Conservation (phyloP, 306 rosid species). For the Oxytropis ochrocephala region DNA sequence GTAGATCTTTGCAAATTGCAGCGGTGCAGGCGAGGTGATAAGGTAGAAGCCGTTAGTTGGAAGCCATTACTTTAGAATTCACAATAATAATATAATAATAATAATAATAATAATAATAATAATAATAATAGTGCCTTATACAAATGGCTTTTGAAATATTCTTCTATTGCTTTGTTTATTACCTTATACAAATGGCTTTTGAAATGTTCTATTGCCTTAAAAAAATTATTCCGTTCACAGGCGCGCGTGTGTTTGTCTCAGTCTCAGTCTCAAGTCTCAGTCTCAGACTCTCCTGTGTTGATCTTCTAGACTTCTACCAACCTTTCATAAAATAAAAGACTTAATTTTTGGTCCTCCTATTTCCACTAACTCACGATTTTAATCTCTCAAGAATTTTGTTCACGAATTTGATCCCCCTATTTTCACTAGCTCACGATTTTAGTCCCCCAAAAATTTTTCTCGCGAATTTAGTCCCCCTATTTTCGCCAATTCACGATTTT, state of each 20-base stretch:
- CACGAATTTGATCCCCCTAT: too few species aligned
- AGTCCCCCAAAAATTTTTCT: too few species aligned
- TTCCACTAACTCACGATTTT: too few species aligned
- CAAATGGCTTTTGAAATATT: constrained; percentile 12
- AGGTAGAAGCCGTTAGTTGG: constrained; percentile 16
- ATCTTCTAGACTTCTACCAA: too few species aligned
- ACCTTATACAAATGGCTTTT: not conserved
- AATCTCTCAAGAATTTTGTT: too few species aligned
- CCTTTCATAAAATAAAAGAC: too few species aligned
- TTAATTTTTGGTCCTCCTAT: too few species aligned
- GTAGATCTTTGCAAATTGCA: not conserved
- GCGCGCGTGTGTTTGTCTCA: not conserved
- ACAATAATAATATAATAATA: not conserved
- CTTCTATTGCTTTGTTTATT: not conserved
- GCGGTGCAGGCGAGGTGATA: constrained; percentile 27
- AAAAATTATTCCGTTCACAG: not conserved
- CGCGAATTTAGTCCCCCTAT: too few species aligned
- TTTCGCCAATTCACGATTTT: too few species aligned
- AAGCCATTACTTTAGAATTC: not conserved
- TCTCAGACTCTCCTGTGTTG: not conserved
- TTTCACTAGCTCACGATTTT: too few species aligned
- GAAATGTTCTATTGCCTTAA: constrained; percentile 1
- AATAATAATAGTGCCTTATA: not conserved
- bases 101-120: not conserved
- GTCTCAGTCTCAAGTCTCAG: too few species aligned